Percentiles rank a stretch among this genome's conserved stretches.
Evolutionary conservation across 805 yeast genomes (phyloP).

Genomic region (Cyberlindnera veronae): DNA sequence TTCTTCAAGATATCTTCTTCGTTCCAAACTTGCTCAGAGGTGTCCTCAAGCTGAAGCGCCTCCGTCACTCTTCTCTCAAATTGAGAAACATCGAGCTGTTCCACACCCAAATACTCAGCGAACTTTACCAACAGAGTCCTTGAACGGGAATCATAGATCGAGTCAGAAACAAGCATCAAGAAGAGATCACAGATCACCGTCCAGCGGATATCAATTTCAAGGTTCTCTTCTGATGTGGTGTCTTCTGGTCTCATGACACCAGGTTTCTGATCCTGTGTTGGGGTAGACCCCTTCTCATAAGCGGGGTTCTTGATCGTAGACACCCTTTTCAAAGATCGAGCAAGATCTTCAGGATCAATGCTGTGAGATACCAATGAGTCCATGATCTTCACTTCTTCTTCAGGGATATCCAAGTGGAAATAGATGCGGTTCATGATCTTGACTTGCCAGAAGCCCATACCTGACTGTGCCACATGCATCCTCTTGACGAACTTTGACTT

Average conservation of each 20-base stretch:
- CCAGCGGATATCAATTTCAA: conserved; percentile 84
- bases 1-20: conserved; percentile 64
- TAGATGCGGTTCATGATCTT: conserved; percentile 68
- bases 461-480: conserved; percentile 65
- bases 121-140: conserved; percentile 71
- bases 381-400: conserved; percentile 84
- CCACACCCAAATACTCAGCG: conserved; percentile 57
- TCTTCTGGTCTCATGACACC: conserved; percentile 15
- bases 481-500: conserved; percentile 49
- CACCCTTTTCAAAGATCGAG: conserved; percentile 53
- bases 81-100: conserved; percentile 69
- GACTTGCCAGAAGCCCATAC: conserved; percentile 82
- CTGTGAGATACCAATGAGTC: conserved; percentile 84
- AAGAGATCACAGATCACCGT: conserved; percentile 90
- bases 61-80: conserved; percentile 91
- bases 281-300: conserved; percentile 23
- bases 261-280: conserved; percentile 3
- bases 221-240: conserved; percentile 29
- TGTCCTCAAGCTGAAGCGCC: conserved; percentile 83
- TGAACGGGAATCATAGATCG: conserved; percentile 86
- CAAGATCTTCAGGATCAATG: conserved; percentile 66
- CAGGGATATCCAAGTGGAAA: conserved; percentile 70
- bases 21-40: conserved; percentile 73
- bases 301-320: conserved; percentile 51
- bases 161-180: conserved; percentile 72